Percentiles rank a stretch among this genome's conserved stretches.
These are phyloP conservation scores for Calycina marina DNA, from an alignment of 2,329 filamentous ascomycete species.

Conservation along the genomic window DNA sequence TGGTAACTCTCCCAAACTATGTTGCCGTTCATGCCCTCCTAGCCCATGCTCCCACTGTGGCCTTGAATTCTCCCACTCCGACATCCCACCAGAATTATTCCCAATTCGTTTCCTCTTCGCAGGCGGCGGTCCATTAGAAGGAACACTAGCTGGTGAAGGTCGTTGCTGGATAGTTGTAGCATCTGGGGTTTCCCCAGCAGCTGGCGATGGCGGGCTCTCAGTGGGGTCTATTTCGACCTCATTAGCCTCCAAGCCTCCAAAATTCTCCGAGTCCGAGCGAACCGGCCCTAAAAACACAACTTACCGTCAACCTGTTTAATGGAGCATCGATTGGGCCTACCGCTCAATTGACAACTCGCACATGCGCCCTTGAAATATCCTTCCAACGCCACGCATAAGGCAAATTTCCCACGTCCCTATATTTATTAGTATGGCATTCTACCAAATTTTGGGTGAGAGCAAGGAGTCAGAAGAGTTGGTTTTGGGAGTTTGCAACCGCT, in stretches of 20 bases:
- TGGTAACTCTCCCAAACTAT: conserved; percentile 1
- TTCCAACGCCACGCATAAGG: conserved; percentile 19
- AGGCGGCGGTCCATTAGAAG: conserved; percentile 5
- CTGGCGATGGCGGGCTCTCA: too few relatives aligned
- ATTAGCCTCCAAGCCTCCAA: too few relatives aligned
- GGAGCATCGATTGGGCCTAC: conserved; percentile 20
- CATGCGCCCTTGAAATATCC: conserved; percentile 23
- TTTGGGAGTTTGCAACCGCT: too few relatives aligned
- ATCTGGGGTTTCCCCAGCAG: conserved; percentile 6
- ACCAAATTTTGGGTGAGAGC: too few relatives aligned
- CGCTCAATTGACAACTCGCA: conserved; percentile 21
- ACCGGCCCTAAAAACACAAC: conserved; percentile 3
- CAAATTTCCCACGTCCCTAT: conserved; percentile 21
- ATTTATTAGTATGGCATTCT: too few relatives aligned
- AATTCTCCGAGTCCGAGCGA: neutral
- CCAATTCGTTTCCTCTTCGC: conserved; percentile 14
- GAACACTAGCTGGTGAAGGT: conserved; percentile 3
- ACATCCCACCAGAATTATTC: conserved; percentile 9
- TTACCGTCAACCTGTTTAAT: conserved; percentile 21
- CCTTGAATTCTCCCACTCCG: conserved; percentile 17
- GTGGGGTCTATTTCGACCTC: conserved; percentile 4
- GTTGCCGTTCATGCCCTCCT: conserved; percentile 1
- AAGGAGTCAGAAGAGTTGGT: too few relatives aligned
- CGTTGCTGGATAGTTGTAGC: conserved; percentile 3
- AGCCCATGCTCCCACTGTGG: conserved; percentile 17